These are phyloP conservation scores for Cyclocybe aegerita DNA, from an alignment of 768 basidiomycete species.

Conservation along the genomic window DNA sequence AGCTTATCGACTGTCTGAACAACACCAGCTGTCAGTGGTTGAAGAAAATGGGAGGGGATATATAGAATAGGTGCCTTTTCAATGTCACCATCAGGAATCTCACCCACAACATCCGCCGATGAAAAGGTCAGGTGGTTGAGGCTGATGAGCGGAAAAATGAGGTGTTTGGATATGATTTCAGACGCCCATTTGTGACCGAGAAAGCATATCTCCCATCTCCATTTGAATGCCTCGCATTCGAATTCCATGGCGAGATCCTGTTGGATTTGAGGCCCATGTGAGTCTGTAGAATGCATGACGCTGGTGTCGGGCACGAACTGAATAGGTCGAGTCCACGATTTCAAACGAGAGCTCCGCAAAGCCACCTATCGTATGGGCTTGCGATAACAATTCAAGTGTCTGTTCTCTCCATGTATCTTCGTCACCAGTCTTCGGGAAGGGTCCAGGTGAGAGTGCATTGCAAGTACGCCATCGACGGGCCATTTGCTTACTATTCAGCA, in stretches of 20 bases:
- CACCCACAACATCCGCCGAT: conserved; percentile 54
- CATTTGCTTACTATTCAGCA: conserved; percentile 53
- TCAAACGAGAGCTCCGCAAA: conserved; percentile 59
- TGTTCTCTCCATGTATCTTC: conserved; percentile 65
- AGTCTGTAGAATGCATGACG: neutral
- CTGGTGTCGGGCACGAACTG: conserved; percentile 21
- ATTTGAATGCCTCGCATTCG: conserved; percentile 61
- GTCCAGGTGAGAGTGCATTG: conserved; percentile 40
- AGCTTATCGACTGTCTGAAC: conserved; percentile 66
- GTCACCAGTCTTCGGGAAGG: conserved; percentile 31
- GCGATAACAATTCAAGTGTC: conserved; percentile 53
- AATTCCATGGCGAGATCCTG: conserved; percentile 71
- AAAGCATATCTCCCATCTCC: conserved; percentile 77
- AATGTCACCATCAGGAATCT: conserved; percentile 55
- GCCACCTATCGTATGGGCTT: conserved; percentile 62
- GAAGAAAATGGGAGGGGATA: neutral
- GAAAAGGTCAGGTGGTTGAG: conserved; percentile 67
- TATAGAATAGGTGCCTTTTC: conserved; percentile 54
- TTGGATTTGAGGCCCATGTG: conserved; percentile 7
- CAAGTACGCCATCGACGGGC: conserved; percentile 70
- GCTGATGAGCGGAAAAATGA: conserved; percentile 76
- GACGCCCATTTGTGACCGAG: conserved; percentile 65
- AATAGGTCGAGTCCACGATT: conserved; percentile 55
- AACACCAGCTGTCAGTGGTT: neutral
- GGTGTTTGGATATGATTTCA: conserved; percentile 74